A percentile compares a stretch with the other conserved stretches of the same genome.
Conservation (phyloP, 2,329 filamentous ascomycete species). For the Pseudogymnoascus sp. region DNA sequence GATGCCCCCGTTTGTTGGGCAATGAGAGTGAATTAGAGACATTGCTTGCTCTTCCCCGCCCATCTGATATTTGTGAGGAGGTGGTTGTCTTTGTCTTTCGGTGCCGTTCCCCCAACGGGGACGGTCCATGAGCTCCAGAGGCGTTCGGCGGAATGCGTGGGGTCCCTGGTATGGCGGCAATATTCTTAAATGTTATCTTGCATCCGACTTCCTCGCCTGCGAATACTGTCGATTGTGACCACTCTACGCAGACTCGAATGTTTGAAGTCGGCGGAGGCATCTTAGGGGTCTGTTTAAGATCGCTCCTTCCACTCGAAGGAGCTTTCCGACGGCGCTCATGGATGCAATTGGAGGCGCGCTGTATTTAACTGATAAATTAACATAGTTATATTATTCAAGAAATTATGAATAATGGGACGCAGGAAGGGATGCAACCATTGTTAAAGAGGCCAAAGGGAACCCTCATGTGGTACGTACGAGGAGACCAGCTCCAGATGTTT, state of each 20-base stretch:
- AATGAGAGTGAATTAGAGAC: conserved; percentile 23
- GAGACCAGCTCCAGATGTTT: background rate
- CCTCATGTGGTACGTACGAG: background rate
- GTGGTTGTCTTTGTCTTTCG: conserved; percentile 20
- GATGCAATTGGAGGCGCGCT: conserved; percentile 15
- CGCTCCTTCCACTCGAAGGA: conserved; percentile 26
- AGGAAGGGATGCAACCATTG: background rate
- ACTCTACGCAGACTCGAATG: conserved; percentile 91
- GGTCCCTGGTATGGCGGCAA: conserved; percentile 30
- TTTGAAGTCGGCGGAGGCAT: conserved; percentile 49
- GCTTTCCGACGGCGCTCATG: conserved; percentile 25
- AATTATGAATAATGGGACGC: conserved; percentile 1
- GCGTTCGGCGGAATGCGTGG: conserved; percentile 20
- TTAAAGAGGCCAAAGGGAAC: background rate
- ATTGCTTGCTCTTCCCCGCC: conserved; percentile 17
- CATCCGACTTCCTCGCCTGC: conserved; percentile 94
- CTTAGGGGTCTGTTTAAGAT: conserved; percentile 16
- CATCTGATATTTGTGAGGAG: conserved; percentile 15
- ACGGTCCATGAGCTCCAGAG: conserved; percentile 19
- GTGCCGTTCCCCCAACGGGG: conserved; percentile 21
- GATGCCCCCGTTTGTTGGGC: conserved; percentile 46
- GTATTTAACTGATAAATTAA: conserved; percentile 7
- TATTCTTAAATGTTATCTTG: conserved; percentile 92
- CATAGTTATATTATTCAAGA: conserved; percentile 3
- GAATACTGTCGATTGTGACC: conserved; percentile 90